phyloP scores from a whole-genome alignment of 2,329 filamentous ascomycete species.

The Immersiporthe knoxdaviesiana region DNA sequence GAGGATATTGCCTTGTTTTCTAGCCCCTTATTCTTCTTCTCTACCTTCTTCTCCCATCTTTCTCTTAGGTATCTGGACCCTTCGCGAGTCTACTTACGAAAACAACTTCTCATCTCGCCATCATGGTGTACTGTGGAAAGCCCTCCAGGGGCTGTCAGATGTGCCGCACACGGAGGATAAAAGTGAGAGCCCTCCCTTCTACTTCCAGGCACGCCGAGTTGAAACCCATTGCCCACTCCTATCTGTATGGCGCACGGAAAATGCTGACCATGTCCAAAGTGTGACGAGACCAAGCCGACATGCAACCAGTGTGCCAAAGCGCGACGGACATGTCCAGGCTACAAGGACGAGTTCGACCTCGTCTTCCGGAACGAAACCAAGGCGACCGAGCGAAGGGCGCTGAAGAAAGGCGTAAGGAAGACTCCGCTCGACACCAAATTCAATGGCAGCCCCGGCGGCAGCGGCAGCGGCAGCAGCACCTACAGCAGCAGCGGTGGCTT shows the following conservation, averaged over 20 bases:
- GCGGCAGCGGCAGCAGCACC: constrained; percentile 38
- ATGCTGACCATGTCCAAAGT: constrained; percentile 47
- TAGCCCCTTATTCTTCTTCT: not conserved
- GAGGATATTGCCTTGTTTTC: not conserved
- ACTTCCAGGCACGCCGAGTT: not conserved
- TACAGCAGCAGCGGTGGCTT: constrained; percentile 40
- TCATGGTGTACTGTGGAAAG: constrained; percentile 69
- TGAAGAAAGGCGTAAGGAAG: constrained; percentile 56
- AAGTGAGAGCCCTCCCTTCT: constrained; percentile 52
- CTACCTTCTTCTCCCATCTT: too few relatives aligned
- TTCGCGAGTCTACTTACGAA: constrained; percentile 2
- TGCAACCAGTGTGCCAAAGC: constrained; percentile 69
- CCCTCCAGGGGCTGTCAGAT: constrained; percentile 73
- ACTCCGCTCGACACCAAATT: constrained; percentile 22
- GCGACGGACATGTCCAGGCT: constrained; percentile 65
- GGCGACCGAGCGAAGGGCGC: constrained; percentile 65
- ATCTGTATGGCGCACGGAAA: not conserved
- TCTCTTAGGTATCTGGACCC: not conserved
- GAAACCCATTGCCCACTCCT: not conserved
- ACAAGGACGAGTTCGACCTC: constrained; percentile 72
- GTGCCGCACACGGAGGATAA: constrained; percentile 73
- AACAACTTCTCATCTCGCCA: constrained; percentile 30
- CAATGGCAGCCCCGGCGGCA: constrained; percentile 30
- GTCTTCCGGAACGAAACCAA: constrained; percentile 75
- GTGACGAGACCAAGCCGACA: constrained; percentile 68